These are phyloP conservation scores for Coemansia sp. DNA, from an alignment of 192 early-diverging fungal genomes.

Conservation along the genomic window DNA sequence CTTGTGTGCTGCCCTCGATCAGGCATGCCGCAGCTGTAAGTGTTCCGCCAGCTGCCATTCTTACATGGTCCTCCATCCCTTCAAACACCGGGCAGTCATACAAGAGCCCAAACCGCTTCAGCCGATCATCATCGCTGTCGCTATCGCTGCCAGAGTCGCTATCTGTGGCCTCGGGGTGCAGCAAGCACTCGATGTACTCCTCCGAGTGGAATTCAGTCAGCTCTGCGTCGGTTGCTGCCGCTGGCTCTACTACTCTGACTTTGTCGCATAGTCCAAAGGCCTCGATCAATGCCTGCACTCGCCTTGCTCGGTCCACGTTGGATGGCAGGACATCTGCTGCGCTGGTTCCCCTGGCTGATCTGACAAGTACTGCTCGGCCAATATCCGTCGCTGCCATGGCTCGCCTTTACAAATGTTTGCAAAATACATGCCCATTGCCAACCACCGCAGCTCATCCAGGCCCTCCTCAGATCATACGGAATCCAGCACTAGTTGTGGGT, in stretches of 20 bases:
- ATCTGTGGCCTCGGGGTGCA: not conserved
- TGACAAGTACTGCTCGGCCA: slow-evolving; percentile 18
- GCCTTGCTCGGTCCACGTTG: slow-evolving; percentile 36
- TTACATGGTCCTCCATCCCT: slow-evolving; percentile 29
- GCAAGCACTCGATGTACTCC: slow-evolving; percentile 31
- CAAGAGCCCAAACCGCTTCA: slow-evolving; percentile 33
- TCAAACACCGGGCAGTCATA: slow-evolving; percentile 45
- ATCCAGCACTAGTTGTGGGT: not conserved
- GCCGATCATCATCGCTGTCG: not conserved
- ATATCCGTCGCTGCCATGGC: not conserved
- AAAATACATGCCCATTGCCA: not conserved
- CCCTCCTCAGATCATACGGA: not conserved
- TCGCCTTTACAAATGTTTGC: too few relatives aligned
- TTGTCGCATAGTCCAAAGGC: slow-evolving; percentile 20
- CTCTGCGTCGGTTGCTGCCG: slow-evolving; percentile 12
- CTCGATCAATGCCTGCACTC: slow-evolving; percentile 47
- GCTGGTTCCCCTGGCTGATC: slow-evolving; percentile 29
- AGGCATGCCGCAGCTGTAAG: slow-evolving; percentile 32
- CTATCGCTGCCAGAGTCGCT: slow-evolving; percentile 1
- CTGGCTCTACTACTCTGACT: slow-evolving; percentile 22
- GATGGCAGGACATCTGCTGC: slow-evolving; percentile 46
- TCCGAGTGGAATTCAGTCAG: slow-evolving; percentile 36
- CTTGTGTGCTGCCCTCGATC: slow-evolving; percentile 5
- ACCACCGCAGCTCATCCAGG: not conserved
- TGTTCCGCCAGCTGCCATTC: slow-evolving; percentile 44